Evolutionary conservation across 768 basidiomycete species (phyloP), one percentile per base, ranked within the genome.

Genomic region (Collybia nuda): DNA sequence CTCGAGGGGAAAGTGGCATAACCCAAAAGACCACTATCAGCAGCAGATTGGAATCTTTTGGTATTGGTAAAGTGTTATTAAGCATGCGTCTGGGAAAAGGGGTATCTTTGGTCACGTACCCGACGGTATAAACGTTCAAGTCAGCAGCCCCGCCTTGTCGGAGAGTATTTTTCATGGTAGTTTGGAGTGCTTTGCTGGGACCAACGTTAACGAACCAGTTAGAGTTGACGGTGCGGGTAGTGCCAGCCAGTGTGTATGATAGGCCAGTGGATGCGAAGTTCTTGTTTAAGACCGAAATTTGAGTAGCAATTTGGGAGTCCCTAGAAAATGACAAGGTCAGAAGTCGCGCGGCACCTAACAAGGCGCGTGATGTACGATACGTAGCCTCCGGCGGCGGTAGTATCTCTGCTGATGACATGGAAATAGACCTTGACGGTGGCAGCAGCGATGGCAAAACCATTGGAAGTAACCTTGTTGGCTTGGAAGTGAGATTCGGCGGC

Each of bases 91-190:
- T 7, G n/a, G n/a, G n/a, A 47, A 44, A 55, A 21, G 43, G 19
- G 21, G 39, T 5, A 12, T 37, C 22, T 15, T 9, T 17, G 11
- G 15, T 14, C 17, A 56, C 62, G 32, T 56, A 76, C 68, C 78
- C 78, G 26, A 79, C 75, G 24, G 73, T 73, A 65, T 78, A 83
- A 29, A 81, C 65, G 50, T 81, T 81, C 43, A 81, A 66, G 15
- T 69, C 69, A 1, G 62, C 62, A 2, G 62, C 62, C 35, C 68
- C 68, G 21, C 80, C 79, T 49, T 68, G 40, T 40, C 78, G 67
- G 39, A 78, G 72, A 9, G 62, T 18, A 15, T 40, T 61, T 68
- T 82, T 84, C 79, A 82, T 81, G 2, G 62, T 60, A 7, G 68
- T 75, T 62, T 82, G 79, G 19, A 58, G 52, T 9, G 61, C 48